phyloP scores from a whole-genome alignment of 768 basidiomycete species.

The Sporobolomyces pararoseus region DNA sequence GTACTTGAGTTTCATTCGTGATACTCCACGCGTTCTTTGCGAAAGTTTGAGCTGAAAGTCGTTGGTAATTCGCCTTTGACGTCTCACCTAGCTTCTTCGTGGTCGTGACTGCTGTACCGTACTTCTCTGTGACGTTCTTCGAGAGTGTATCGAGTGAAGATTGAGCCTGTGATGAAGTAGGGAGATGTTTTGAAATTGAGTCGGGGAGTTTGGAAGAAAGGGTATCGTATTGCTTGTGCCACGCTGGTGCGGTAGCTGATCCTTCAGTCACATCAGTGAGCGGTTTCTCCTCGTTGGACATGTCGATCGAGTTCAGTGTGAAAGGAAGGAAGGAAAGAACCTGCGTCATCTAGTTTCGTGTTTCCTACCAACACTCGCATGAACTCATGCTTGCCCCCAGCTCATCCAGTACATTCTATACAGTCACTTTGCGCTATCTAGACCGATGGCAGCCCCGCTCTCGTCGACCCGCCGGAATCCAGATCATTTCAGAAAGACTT shows the following conservation, averaged over 20 bases:
- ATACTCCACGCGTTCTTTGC: constrained; percentile 9
- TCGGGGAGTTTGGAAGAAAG: constrained; percentile 23
- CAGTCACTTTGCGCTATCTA: too few relatives aligned
- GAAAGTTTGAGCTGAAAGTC: constrained; percentile 2
- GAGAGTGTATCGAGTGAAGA: constrained; percentile 1
- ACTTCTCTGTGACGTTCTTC: background rate
- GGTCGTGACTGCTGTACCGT: background rate
- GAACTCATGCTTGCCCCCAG: too few relatives aligned
- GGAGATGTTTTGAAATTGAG: constrained; percentile 13
- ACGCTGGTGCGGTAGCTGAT: background rate
- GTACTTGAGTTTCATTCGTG: constrained; percentile 32
- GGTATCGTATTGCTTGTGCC: constrained; percentile 21
- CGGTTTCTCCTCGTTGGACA: background rate
- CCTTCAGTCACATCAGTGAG: background rate
- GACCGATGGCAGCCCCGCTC: too few relatives aligned
- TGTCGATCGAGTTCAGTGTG: too few relatives aligned
- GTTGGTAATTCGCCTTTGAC: constrained; percentile 7
- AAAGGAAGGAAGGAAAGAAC: too few relatives aligned
- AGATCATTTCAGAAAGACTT: too few relatives aligned
- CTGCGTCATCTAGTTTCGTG: too few relatives aligned
- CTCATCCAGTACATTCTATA: too few relatives aligned
- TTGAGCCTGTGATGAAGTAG: background rate
- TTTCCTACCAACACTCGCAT: too few relatives aligned
- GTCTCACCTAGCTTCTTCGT: background rate
- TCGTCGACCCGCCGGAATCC: too few relatives aligned